Conservation (phyloP, 2,329 filamentous ascomycete genomes). For the Trichoderma sp. region DNA sequence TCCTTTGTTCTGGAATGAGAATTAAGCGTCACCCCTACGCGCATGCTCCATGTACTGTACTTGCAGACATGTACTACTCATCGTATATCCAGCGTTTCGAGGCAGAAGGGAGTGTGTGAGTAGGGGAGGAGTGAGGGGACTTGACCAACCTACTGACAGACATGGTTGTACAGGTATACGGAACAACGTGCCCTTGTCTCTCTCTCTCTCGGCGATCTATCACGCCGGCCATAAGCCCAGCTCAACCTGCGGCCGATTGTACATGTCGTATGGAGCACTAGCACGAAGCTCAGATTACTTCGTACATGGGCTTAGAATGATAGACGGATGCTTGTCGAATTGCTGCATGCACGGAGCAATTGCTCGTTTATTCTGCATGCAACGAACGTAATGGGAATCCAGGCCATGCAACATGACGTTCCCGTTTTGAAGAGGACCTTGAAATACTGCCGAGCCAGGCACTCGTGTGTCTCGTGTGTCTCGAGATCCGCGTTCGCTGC, state of each 20-base stretch:
- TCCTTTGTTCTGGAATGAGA: neutral
- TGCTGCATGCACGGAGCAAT: conserved; percentile 5
- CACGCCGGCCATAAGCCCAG: conserved; percentile 8
- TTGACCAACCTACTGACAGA: neutral
- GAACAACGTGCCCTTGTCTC: neutral
- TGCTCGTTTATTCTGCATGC: conserved; percentile 3
- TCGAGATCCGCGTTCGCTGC: conserved; percentile 5
- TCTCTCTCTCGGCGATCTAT: neutral
- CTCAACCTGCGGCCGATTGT: conserved; percentile 12
- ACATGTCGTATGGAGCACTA: neutral
- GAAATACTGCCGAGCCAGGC: conserved; percentile 9
- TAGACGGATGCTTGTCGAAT: neutral
- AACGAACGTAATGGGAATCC: neutral
- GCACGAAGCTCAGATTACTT: neutral
- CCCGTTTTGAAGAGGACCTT: neutral
- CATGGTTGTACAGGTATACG: neutral
- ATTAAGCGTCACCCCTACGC: neutral
- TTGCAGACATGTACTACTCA: neutral
- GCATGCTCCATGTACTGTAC: neutral
- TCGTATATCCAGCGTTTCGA: neutral
- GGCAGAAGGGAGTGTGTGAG: neutral
- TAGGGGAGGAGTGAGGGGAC: neutral
- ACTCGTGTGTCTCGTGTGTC: neutral
- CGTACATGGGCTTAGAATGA: neutral
- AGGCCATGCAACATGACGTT: conserved; percentile 4